Evolutionary conservation across 1,284 basidiomycete genomes (phyloP).

Genomic region (Porogramme epimiltina): DNA sequence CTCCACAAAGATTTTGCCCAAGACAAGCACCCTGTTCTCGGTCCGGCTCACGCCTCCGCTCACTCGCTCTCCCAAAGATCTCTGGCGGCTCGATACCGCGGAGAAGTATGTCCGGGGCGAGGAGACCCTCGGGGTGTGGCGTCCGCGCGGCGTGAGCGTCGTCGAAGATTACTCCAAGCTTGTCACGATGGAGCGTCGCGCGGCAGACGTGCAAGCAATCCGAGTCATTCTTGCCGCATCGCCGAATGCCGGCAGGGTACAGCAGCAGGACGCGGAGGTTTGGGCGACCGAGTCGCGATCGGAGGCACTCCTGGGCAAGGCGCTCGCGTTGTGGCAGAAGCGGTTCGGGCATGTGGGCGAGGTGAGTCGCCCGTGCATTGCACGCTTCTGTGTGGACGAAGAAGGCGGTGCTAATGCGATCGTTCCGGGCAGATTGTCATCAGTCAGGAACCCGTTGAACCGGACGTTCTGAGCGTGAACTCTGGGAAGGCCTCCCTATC

Average conservation of each 20-base stretch:
- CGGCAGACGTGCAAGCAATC: slow-evolving; percentile 89
- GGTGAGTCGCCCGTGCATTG: too few species aligned
- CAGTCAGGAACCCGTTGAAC: slow-evolving; percentile 65
- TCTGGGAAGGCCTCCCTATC: slow-evolving; percentile 37
- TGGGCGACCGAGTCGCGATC: slow-evolving; percentile 60
- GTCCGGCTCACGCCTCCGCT: slow-evolving; percentile 83
- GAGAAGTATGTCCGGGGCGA: slow-evolving; percentile 94
- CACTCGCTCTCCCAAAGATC: slow-evolving; percentile 84
- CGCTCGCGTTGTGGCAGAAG: slow-evolving; percentile 80
- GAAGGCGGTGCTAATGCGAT: slow-evolving; percentile 4
- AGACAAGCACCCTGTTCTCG: slow-evolving; percentile 81
- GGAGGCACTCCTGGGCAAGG: slow-evolving; percentile 63
- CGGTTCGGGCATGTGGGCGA: slow-evolving; percentile 75
- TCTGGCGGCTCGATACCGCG: slow-evolving; percentile 94
- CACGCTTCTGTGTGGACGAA: slow-evolving; percentile 10
- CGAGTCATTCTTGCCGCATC: slow-evolving; percentile 71
- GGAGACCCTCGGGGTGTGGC: slow-evolving; percentile 83
- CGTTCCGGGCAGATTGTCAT: slow-evolving; percentile 62
- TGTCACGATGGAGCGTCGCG: slow-evolving; percentile 67
- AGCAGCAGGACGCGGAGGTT: slow-evolving; percentile 53
- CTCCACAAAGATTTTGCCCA: slow-evolving; percentile 71
- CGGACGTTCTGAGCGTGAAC: slow-evolving; percentile 45
- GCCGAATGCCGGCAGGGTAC: slow-evolving; percentile 41
- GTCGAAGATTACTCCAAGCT: slow-evolving; percentile 84
- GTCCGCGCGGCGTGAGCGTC: slow-evolving; percentile 83